Evolutionary conservation across 805 yeast genomes (phyloP).

Genomic region (Ogataea degrootiae): DNA sequence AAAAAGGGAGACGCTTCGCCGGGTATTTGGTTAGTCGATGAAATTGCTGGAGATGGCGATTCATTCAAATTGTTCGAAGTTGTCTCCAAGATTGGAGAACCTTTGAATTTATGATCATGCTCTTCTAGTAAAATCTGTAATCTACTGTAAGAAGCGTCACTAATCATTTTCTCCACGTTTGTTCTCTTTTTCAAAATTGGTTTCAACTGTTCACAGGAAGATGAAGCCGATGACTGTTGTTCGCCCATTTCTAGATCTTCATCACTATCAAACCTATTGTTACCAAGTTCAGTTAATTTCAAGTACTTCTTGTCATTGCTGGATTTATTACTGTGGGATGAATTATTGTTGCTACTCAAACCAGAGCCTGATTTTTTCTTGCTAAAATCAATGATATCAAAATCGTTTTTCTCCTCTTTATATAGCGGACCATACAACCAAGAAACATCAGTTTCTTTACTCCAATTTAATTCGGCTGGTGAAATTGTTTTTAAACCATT

Average conservation of each 20-base stretch:
- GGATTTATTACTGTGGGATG: background rate
- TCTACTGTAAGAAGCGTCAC: constrained; percentile 41
- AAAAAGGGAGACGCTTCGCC: constrained; percentile 16
- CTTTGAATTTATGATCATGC: constrained; percentile 26
- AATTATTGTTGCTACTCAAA: background rate
- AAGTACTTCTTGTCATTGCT: background rate
- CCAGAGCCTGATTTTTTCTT: constrained; percentile 4
- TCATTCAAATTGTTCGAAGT: constrained; percentile 14
- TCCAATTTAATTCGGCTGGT: constrained; percentile 93
- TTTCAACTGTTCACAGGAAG: constrained; percentile 42
- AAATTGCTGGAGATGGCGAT: constrained; percentile 15
- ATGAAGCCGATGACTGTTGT: constrained; percentile 4
- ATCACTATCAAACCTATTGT: background rate
- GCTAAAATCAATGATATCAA: constrained; percentile 16
- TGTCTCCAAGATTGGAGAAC: constrained; percentile 31
- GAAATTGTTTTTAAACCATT: constrained; percentile 69
- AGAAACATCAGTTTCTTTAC: constrained; percentile 93
- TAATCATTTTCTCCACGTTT: constrained; percentile 73
- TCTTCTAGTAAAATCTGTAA: constrained; percentile 28
- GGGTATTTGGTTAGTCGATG: constrained; percentile 5
- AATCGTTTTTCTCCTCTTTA: constrained; percentile 19
- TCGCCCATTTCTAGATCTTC: constrained; percentile 3
- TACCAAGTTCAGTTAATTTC: background rate
- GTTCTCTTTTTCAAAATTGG: constrained; percentile 88
- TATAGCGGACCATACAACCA: constrained; percentile 91